Percentiles rank a stretch among this genome's conserved stretches.
These are phyloP conservation scores for Casuarina cunninghamiana DNA, from an alignment of 306 rosid genomes.

Conservation along the genomic window DNA sequence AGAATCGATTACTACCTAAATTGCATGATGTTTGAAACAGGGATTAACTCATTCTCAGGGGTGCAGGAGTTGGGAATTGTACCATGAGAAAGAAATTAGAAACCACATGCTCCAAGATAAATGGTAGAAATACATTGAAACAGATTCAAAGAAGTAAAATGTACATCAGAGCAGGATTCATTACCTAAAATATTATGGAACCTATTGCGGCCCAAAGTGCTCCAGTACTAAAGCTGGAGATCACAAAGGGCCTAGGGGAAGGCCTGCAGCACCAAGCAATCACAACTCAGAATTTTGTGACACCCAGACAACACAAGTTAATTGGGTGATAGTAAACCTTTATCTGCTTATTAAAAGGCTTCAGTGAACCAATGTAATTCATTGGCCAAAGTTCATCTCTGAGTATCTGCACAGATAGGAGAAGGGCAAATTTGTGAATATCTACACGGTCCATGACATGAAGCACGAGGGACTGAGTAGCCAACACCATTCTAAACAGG, in stretches of 20 bases:
- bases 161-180: background rate
- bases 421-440: conserved; percentile 20
- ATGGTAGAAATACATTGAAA: background rate
- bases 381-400: conserved; percentile 89
- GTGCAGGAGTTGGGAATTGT: background rate
- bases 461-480: background rate
- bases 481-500: background rate
- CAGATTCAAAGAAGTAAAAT: background rate
- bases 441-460: conserved; percentile 6
- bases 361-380: conserved; percentile 53
- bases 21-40: background rate
- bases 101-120: background rate
- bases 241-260: conserved; percentile 74
- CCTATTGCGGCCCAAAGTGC: conserved; percentile 85
- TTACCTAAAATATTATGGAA: conserved; percentile 69
- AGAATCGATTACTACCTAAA: background rate
- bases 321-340: conserved; percentile 46
- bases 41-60: background rate
- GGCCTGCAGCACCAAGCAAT: conserved; percentile 61
- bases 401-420: conserved; percentile 70
- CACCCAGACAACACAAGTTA: conserved; percentile 26
- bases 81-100: background rate
- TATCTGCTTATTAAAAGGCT: conserved; percentile 67
- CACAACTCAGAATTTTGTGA: conserved; percentile 36
- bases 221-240: conserved; percentile 71